Evolutionary conservation across 2,329 filamentous ascomycete species (phyloP), one percentile per base, ranked within the genome.

Genomic region (Botrytis medusae): DNA sequence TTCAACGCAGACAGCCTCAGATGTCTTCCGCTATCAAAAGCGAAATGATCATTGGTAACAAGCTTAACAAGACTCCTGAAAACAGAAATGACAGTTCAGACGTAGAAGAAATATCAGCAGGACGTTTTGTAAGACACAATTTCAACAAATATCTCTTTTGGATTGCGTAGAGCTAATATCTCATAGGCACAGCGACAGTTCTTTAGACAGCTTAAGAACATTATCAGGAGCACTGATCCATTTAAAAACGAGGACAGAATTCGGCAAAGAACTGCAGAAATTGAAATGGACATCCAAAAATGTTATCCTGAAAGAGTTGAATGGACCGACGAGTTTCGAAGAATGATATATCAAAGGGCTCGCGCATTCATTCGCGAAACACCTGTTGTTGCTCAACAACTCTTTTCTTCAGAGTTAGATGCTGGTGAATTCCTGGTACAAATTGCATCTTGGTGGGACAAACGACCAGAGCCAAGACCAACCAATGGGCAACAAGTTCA

Each of bases 61-160:
- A 57, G 10, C 29, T 37, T 14, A 1, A 6, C 22, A 32, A 42
- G 25, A 42, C 16, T 42, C 8, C n/a, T 14, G 34, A 42, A 9
- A 44, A 14, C 7, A 32, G 25, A 57, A 42, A 42, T 16, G 18
- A 18, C 9, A 69, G 32, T 57, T 69, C 65, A 10, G 65, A 69
- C 54, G 18, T 59, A 42, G 48, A 69, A 44, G 34, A 57, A n/a
- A 32, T 68, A 40, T 57, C 65, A 37, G 16, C 65, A 68, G 65
- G 48, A 20, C 2, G 1, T 29, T 61, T 9, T 61, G 65, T 69
- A 57, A 69, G 65, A 44, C 25, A 54, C 34, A 67, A 14, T 32
- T 44, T 37, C n/a, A 42, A 32, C n/a, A 18, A 1, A 10, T 1
- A 65, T 51, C 0, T 32, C 14, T 12, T 9, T 20, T 16, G 57